Percentiles rank a stretch among this genome's conserved stretches.
Evolutionary conservation across 257 asterid genomes (phyloP).

Genomic region (Anisodus acutangulus): DNA sequence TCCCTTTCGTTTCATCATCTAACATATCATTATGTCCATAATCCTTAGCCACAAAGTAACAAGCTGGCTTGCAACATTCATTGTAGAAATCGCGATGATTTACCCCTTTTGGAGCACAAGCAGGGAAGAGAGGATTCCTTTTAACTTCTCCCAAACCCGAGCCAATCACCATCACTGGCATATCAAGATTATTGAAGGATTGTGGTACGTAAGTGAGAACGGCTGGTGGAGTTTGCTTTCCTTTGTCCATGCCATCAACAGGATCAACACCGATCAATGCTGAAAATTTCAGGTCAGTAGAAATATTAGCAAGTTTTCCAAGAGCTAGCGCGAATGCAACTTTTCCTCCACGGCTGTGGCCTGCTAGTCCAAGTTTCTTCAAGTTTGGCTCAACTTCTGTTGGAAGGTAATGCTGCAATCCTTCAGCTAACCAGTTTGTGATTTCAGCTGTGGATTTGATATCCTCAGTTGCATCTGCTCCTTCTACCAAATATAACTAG

Average conservation of each 20-base stretch:
- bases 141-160: conserved; percentile 78
- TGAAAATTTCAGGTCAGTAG: conserved; percentile 51
- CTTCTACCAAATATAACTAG: conserved; percentile 68
- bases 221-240: conserved; percentile 74
- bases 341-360: conserved; percentile 93
- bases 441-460: conserved; percentile 57
- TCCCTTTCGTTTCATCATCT: conserved; percentile 74
- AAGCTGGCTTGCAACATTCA: conserved; percentile 62
- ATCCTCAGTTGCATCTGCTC: conserved; percentile 70
- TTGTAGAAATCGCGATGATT: conserved; percentile 71
- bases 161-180: conserved; percentile 62
- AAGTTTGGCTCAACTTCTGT: conserved; percentile 57
- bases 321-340: conserved; percentile 75
- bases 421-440: conserved; percentile 63
- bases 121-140: conserved; percentile 64
- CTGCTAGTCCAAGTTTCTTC: conserved; percentile 61
- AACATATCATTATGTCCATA: conserved; percentile 88
- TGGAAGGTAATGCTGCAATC: conserved; percentile 59
- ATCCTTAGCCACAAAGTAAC: conserved; percentile 76
- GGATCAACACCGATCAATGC: conserved; percentile 87
- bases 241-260: conserved; percentile 75
- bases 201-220: conserved; percentile 66
- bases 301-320: conserved; percentile 30
- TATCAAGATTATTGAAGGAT: conserved; percentile 57
- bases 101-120: conserved; percentile 90